Evolutionary conservation across 2,329 filamentous ascomycete species (phyloP).

Genomic region (Biscogniauxia sp.): DNA sequence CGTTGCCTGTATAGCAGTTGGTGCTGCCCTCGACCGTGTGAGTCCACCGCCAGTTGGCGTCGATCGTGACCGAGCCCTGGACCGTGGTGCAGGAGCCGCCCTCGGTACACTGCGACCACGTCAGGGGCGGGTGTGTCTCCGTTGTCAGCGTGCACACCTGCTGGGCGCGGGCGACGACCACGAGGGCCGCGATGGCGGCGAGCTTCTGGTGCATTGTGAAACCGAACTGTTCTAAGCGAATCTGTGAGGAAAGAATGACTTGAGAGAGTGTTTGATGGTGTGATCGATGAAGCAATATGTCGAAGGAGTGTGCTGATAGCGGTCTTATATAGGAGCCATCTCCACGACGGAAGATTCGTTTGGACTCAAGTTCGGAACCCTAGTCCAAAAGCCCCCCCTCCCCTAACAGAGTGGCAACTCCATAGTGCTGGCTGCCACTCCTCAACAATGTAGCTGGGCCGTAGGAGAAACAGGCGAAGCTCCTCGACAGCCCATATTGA

Average conservation of each 20-base stretch:
- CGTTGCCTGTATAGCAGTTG: conserved; percentile 49
- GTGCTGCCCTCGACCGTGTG: conserved; percentile 38
- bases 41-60: conserved; percentile 53
- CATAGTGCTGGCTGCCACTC: background rate
- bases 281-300: conserved; percentile 12
- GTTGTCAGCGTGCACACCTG: conserved; percentile 38
- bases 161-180: conserved; percentile 40
- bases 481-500: background rate
- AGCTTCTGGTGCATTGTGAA: conserved; percentile 28
- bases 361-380: conserved; percentile 3
- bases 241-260: background rate
- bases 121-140: conserved; percentile 46
- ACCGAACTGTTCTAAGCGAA: background rate
- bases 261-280: conserved; percentile 1
- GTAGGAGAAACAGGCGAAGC: background rate
- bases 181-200: conserved; percentile 33
- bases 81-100: conserved; percentile 42
- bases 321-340: conserved; percentile 17
- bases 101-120: conserved; percentile 43
- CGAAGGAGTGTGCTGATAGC: conserved; percentile 14
- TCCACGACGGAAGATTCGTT: background rate
- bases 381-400: background rate
- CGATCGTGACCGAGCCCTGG: conserved; percentile 44
- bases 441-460: background rate
- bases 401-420: background rate